phyloP scores from a whole-genome alignment of 148 eudicot species.

The Chenopodium formosanum region DNA sequence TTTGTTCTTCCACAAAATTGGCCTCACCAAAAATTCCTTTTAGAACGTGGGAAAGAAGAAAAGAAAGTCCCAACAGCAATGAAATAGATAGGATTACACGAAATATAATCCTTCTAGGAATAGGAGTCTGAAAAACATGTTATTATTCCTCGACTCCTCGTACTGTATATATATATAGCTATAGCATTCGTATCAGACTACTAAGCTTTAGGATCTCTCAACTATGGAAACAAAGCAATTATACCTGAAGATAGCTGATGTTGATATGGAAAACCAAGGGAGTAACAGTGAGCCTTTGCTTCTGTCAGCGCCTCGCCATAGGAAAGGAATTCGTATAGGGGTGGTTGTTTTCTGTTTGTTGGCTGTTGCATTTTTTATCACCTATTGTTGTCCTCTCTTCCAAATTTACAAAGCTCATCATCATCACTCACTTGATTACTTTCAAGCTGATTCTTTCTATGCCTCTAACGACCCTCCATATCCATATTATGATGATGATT shows the following conservation, averaged over 20 bases:
- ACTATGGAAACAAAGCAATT: background rate
- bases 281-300: background rate
- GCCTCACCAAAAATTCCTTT: background rate
- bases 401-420: background rate
- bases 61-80: background rate
- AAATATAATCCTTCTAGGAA: background rate
- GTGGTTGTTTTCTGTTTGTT: background rate
- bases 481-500: constrained; percentile 3
- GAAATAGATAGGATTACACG: background rate
- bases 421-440: constrained; percentile 1
- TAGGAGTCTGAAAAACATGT: background rate
- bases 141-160: too few relatives aligned
- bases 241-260: background rate
- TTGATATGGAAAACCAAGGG: constrained; percentile 20
- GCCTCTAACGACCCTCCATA: constrained; percentile 15
- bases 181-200: background rate
- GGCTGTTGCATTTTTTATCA: background rate
- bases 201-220: background rate
- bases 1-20: background rate
- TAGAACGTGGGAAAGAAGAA: background rate
- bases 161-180: too few relatives aligned
- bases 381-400: background rate
- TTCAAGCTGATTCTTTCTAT: constrained; percentile 25
- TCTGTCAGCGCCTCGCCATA: background rate
- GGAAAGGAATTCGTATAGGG: background rate